Evolutionary conservation across 352 stramenopile species (phyloP).

Genomic region (Globisporangium heterothallicum): DNA sequence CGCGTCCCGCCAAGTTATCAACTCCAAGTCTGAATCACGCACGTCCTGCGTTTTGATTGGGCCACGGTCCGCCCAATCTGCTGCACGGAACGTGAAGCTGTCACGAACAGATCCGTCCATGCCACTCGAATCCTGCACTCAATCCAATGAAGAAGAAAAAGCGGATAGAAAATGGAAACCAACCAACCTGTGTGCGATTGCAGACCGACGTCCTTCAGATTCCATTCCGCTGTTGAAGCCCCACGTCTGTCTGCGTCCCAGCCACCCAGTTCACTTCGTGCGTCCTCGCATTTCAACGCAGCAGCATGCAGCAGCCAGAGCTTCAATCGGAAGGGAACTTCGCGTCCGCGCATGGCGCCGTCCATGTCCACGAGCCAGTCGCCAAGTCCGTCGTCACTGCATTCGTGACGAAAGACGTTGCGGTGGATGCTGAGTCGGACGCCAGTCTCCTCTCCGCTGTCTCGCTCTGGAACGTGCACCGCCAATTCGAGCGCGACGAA

Average conservation of each 20-base stretch:
- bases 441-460: conserved; percentile 2
- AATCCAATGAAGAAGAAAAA: too few relatives aligned
- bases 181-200: background rate
- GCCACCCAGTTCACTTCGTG: too few relatives aligned
- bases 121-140: too few relatives aligned
- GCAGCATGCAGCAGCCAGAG: conserved; percentile 18
- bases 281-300: too few relatives aligned
- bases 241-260: background rate
- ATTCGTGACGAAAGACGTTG: conserved; percentile 13
- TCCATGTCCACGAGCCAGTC: too few relatives aligned
- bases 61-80: conserved; percentile 13
- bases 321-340: conserved; percentile 24
- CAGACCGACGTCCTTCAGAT: background rate
- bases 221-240: conserved; percentile 10
- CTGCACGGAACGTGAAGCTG: background rate
- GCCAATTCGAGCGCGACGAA: conserved; percentile 33
- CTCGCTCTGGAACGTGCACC: conserved; percentile 27
- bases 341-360: too few relatives aligned
- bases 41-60: conserved; percentile 10
- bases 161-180: background rate
- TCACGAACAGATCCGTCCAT: conserved; percentile 6
- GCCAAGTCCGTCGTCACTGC: too few relatives aligned
- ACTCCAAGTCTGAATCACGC: conserved; percentile 8
- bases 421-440: background rate
- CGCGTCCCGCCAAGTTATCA: background rate